Conservation (phyloP, 1,139 yeast species). For the Trichomonascaceae sp. region DNA sequence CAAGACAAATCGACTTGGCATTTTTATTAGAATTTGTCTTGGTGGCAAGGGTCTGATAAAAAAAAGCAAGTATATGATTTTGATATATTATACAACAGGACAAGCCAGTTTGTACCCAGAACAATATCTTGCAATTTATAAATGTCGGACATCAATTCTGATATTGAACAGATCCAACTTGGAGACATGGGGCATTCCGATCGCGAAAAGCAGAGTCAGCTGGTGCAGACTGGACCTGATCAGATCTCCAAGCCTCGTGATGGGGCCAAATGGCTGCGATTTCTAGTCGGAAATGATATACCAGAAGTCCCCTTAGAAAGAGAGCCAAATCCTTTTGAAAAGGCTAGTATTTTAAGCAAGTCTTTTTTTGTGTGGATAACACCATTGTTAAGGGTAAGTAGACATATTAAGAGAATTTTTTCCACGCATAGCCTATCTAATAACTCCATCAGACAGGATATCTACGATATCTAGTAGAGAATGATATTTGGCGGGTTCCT, state of each 20-base stretch:
- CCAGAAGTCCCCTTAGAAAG: constrained; percentile 10
- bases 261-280: constrained; percentile 8
- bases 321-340: constrained; percentile 6
- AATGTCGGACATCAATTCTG: not conserved
- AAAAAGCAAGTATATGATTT: no score
- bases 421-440: not conserved
- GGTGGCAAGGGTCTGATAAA: no score
- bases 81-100: no score
- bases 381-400: constrained; percentile 11
- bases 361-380: constrained; percentile 14
- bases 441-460: constrained; percentile 11
- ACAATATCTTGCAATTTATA: not conserved
- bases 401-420: not conserved
- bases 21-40: no score
- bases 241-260: not conserved
- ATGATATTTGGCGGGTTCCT: constrained; percentile 13
- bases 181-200: not conserved
- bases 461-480: constrained; percentile 11
- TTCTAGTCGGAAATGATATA: constrained; percentile 9
- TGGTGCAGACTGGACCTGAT: not conserved
- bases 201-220: not conserved
- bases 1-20: no score
- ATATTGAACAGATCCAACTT: not conserved
- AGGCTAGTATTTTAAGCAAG: constrained; percentile 8
- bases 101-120: no score